Percentiles rank a stretch among this genome's conserved stretches.
Conservation (phyloP, 192 early-diverging fungal species). For the Backusella westeae region DNA sequence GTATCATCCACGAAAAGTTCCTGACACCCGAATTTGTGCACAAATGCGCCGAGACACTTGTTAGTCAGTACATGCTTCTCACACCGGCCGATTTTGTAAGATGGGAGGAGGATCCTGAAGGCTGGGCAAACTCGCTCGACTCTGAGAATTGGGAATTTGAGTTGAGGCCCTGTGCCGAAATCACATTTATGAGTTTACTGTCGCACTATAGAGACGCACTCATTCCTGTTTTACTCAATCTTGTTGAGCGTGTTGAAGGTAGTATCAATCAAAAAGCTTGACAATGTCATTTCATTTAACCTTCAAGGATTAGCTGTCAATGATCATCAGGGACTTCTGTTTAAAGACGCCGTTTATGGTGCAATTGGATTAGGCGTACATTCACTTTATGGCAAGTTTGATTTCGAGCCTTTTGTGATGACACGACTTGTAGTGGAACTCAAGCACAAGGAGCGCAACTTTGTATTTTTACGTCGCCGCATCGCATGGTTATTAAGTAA, state of each 20-base stretch:
- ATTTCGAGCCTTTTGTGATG: slow-evolving; percentile 78
- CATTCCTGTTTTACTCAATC: slow-evolving; percentile 58
- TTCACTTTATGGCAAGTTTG: slow-evolving; percentile 76
- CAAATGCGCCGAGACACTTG: slow-evolving; percentile 65
- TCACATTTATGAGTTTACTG: slow-evolving; percentile 76
- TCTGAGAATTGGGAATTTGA: slow-evolving; percentile 86
- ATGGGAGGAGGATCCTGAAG: slow-evolving; percentile 88
- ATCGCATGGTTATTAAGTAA: slow-evolving; percentile 82
- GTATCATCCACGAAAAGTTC: slow-evolving; percentile 59
- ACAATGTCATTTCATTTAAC: too few relatives aligned
- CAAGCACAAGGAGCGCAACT: slow-evolving; percentile 46
- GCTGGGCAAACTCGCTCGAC: slow-evolving; percentile 76
- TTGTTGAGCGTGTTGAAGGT: slow-evolving; percentile 59
- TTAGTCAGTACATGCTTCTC: slow-evolving; percentile 72
- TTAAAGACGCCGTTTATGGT: slow-evolving; percentile 79
- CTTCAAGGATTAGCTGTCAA: slow-evolving; percentile 15
- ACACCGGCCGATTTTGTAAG: slow-evolving; percentile 64
- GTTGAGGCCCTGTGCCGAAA: slow-evolving; percentile 77
- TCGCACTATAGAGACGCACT: slow-evolving; percentile 59
- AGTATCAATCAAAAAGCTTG: not conserved
- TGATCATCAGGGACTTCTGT: slow-evolving; percentile 49
- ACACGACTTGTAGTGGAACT: slow-evolving; percentile 59
- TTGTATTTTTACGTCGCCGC: slow-evolving; percentile 57
- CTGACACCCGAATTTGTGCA: slow-evolving; percentile 69
- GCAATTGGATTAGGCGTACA: slow-evolving; percentile 79